Conservation (phyloP, 164 flowering plant species). For the Echeveria elegans region DNA sequence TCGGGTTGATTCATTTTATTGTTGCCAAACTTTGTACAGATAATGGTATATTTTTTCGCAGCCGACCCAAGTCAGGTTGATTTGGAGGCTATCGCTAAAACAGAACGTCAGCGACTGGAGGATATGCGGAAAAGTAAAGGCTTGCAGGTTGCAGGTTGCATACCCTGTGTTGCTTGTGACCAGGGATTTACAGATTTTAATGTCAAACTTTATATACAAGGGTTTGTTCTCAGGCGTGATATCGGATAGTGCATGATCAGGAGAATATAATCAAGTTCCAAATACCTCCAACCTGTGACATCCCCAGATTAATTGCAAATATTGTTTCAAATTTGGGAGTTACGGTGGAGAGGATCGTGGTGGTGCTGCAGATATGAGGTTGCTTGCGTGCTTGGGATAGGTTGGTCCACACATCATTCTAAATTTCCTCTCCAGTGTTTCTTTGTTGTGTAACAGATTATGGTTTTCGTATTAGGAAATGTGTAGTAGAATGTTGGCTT, state of each 20-base stretch:
- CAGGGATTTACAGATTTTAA: not conserved
- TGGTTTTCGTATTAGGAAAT: too few species aligned
- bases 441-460: too few species aligned
- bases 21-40: too few species aligned
- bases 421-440: not conserved
- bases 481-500: not conserved
- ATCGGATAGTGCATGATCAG: constrained; percentile 23
- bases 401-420: constrained; percentile 18
- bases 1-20: too few species aligned
- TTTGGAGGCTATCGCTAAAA: constrained; percentile 51
- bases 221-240: too few species aligned
- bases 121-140: constrained; percentile 59
- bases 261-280: constrained; percentile 80
- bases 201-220: not conserved
- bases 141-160: constrained; percentile 12
- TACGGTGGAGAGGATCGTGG: constrained; percentile 44
- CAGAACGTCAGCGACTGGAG: constrained; percentile 54
- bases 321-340: constrained; percentile 68
- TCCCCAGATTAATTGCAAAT: constrained; percentile 55
- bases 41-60: too few species aligned
- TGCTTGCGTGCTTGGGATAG: constrained; percentile 93
- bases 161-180: not conserved
- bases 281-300: constrained; percentile 65
- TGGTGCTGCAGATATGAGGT: constrained; percentile 64
- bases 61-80: constrained; percentile 27